Conservation (phyloP, 768 basidiomycete genomes). For the Asterophora lycoperdoides region DNA sequence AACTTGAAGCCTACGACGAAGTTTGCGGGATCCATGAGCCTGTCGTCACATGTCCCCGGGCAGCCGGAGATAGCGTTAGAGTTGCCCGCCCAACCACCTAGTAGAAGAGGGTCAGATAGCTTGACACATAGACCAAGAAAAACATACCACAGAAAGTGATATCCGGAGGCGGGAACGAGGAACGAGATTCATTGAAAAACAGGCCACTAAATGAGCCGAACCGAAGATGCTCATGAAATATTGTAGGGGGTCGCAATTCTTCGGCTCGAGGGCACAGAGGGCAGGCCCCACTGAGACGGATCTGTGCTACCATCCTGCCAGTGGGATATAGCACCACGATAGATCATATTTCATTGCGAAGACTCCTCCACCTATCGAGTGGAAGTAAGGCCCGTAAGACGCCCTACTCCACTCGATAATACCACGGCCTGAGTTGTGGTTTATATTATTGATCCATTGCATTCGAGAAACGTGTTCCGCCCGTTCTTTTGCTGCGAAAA, state of each 20-base stretch:
- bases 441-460: slow-evolving; percentile 47
- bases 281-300: slow-evolving; percentile 65
- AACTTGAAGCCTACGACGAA: slow-evolving; percentile 58
- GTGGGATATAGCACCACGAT: slow-evolving; percentile 69
- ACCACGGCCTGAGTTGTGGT: slow-evolving; percentile 70
- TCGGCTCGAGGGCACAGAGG: slow-evolving; percentile 57
- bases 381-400: slow-evolving; percentile 82
- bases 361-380: slow-evolving; percentile 74
- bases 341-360: slow-evolving; percentile 91
- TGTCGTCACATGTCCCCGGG: slow-evolving; percentile 66
- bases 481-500: slow-evolving; percentile 42
- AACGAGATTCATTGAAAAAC: background rate
- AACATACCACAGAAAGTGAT: slow-evolving; percentile 76
- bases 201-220: slow-evolving; percentile 29
- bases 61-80: slow-evolving; percentile 72
- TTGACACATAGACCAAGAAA: slow-evolving; percentile 14
- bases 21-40: slow-evolving; percentile 63
- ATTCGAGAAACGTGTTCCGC: slow-evolving; percentile 49
- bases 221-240: slow-evolving; percentile 70
- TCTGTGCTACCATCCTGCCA: slow-evolving; percentile 60
- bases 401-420: slow-evolving; percentile 75
- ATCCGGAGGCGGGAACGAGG: slow-evolving; percentile 39
- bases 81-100: slow-evolving; percentile 84
- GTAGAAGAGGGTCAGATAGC: slow-evolving; percentile 20
- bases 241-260: slow-evolving; percentile 50